phyloP scores from a whole-genome alignment of 2,329 filamentous ascomycete species.

The Emergomyces africanus region DNA sequence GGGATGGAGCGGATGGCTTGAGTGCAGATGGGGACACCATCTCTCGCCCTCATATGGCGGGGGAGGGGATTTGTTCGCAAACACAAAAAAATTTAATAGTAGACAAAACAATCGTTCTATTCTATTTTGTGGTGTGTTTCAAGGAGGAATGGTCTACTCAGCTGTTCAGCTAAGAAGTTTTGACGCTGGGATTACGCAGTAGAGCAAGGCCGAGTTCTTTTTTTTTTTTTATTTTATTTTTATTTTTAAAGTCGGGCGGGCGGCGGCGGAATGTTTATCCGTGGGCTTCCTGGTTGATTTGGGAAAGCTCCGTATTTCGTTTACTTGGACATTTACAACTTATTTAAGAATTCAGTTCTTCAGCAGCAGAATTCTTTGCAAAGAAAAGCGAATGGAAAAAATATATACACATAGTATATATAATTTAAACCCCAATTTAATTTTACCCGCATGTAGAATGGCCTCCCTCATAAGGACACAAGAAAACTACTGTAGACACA shows the following conservation, averaged over 20 bases:
- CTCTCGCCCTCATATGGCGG: slow-evolving; percentile 15
- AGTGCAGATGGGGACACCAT: slow-evolving; percentile 26
- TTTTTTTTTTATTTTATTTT: slow-evolving; percentile 4
- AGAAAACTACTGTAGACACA: neutral
- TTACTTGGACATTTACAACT: too few relatives aligned
- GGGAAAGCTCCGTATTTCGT: too few relatives aligned
- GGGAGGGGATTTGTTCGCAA: neutral
- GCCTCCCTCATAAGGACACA: neutral
- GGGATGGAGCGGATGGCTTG: slow-evolving; percentile 37
- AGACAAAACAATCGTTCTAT: neutral
- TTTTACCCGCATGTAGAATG: neutral
- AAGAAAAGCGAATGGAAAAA: neutral
- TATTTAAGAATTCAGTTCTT: too few relatives aligned
- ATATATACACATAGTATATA: neutral
- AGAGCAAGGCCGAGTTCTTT: neutral
- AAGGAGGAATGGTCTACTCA: neutral
- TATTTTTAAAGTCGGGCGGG: too few relatives aligned
- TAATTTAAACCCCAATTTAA: neutral
- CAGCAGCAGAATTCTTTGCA: neutral
- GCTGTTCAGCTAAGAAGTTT: too few relatives aligned
- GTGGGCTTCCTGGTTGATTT: too few relatives aligned
- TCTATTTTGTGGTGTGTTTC: neutral
- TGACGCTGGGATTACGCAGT: neutral
- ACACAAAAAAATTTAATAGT: neutral
- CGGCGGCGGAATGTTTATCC: neutral